Evolutionary conservation across 495 filamentous ascomycete species (phyloP).

Genomic region (Neurospora sp.): DNA sequence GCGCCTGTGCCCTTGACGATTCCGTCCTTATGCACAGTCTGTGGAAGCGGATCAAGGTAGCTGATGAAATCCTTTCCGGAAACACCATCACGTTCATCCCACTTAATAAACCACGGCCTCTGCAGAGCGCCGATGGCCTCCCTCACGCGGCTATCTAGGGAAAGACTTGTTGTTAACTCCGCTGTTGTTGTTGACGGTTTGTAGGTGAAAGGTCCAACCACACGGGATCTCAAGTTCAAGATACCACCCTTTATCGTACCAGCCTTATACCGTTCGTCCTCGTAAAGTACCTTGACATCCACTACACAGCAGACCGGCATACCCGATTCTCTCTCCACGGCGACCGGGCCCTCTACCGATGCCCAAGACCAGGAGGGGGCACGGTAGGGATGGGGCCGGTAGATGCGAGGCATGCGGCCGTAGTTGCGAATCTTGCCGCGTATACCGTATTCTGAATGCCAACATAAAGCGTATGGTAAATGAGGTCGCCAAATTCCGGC

Average conservation of each 20-base stretch:
- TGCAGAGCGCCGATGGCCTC: neutral
- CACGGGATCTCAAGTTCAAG: neutral
- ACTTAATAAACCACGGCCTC: neutral
- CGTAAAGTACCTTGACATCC: neutral
- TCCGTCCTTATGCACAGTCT: neutral
- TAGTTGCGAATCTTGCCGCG: no score
- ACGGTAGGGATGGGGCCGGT: neutral
- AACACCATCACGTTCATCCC: neutral
- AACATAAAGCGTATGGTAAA: neutral
- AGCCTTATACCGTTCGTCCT: neutral
- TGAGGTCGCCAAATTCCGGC: neutral
- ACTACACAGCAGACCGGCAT: neutral
- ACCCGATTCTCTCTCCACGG: fast-evolving
- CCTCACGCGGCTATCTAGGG: neutral
- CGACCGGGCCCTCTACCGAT: neutral
- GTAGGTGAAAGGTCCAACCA: neutral
- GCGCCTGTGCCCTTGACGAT: neutral
- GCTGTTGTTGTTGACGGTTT: fast-evolving
- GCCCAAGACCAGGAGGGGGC: neutral
- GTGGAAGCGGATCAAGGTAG: neutral
- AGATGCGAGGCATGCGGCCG: neutral
- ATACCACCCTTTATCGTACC: neutral
- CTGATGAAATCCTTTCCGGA: neutral
- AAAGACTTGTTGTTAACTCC: neutral
- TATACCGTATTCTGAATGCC: neutral